Evolutionary conservation across 2,329 filamentous ascomycete species (phyloP), one percentile per base, ranked within the genome.

Genomic region (Sporothrix phasma): DNA sequence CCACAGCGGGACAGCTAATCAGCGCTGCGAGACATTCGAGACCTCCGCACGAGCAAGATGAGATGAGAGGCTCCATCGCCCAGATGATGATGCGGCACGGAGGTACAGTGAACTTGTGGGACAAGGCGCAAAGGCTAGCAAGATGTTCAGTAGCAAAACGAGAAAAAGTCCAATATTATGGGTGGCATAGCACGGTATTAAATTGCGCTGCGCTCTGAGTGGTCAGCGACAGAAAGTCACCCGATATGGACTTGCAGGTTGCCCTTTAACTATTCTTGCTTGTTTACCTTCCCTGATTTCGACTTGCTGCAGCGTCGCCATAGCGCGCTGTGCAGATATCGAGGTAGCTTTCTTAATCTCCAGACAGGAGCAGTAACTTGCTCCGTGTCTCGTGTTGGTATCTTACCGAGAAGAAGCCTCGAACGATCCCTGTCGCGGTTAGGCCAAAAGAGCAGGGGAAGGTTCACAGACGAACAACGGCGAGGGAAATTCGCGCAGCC

Each of bases 401-500:
- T 11, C 10, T 37, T 64, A 63, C 54, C 19, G 63, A 63, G 62
- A 53, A 37, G 56, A 62, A 46, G 51, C 64, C 58, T 39, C 47
- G 24, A 62, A 24, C 31, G 26, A 67, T 66, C 64, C 64, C 61
- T 65, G 64, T 62, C 61, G 24, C 22, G 29, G 46, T 29, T n/a
- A 24, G n/a, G 26, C 29, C 51, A 39, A 26, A 41, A 6, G 37
- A 24, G n/a, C 39, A 61, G 59, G 59, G 31, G 31, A 19, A 24
- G n/a, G 39, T 15, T n/a, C 22, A 61, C 19, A 65, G 60, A 31
- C 46, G 49, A 54, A 19, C 51, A 24, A 24, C n/a, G 29, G 29
- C 49, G n/a, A 46, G 39, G 4, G 63, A 66, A 67, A 66, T 67
- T 66, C 65, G 65, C 65, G 65, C 65, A 66, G 58, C 47, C 59